phyloP scores from a whole-genome alignment of 2,329 filamentous ascomycete genomes.

The Arthrobotrys entomopaga region DNA sequence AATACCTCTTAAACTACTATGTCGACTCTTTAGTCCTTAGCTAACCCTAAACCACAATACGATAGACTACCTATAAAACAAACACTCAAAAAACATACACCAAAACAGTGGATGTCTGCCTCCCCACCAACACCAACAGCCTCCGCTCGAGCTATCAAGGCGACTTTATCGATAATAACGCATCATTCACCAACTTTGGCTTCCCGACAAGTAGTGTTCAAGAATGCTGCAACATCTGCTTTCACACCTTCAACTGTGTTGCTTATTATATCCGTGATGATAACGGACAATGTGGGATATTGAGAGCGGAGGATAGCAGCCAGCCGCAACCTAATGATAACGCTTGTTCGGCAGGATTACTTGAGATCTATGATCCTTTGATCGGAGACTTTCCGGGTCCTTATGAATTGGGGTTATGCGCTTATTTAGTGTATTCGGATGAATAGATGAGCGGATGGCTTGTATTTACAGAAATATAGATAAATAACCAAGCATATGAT shows the following conservation, averaged over 20 bases:
- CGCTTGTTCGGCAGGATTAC: constrained; percentile 25
- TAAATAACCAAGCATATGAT: not conserved
- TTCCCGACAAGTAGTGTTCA: constrained; percentile 16
- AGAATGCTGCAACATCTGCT: constrained; percentile 49
- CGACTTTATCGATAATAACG: constrained; percentile 23
- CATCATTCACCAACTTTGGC: constrained; percentile 9
- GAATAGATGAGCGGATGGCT: constrained; percentile 12
- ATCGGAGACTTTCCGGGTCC: constrained; percentile 13
- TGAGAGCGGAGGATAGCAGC: constrained; percentile 13
- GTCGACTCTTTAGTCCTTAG: too few species aligned
- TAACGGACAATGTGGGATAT: constrained; percentile 20
- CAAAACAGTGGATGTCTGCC: constrained; percentile 27
- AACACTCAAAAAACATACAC: constrained; percentile 42
- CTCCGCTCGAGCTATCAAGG: constrained; percentile 21
- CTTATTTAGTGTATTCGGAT: constrained; percentile 44
- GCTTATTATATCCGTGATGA: constrained; percentile 35
- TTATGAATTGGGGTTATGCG: constrained; percentile 42
- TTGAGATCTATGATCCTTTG: constrained; percentile 44
- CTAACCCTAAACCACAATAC: too few species aligned
- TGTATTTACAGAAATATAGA: constrained; percentile 2
- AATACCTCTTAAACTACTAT: not conserved
- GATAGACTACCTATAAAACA: constrained; percentile 5
- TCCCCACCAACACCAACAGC: not conserved
- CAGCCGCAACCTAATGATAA: constrained; percentile 37
- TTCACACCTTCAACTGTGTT: constrained; percentile 33